phyloP scores from a whole-genome alignment of 345 rosid genomes.

The Nephelium lappaceum region DNA sequence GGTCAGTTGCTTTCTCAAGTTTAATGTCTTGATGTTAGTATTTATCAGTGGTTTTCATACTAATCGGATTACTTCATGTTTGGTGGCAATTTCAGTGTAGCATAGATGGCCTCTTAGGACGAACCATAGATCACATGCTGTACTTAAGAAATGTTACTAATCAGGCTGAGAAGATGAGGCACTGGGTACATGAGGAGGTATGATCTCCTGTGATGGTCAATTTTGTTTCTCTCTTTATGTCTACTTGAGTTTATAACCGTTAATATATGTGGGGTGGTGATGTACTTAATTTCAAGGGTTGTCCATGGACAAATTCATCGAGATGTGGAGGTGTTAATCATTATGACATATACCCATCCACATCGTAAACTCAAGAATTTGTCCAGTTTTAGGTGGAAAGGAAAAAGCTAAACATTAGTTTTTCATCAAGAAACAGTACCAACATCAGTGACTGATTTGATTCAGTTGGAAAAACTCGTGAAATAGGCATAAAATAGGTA shows the following conservation, averaged over 20 bases:
- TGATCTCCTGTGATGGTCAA: neutral
- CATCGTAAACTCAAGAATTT: too few relatives aligned
- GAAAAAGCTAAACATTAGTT: too few relatives aligned
- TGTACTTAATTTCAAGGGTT: too few relatives aligned
- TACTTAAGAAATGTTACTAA: slow-evolving; percentile 50
- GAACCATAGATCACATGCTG: slow-evolving; percentile 60
- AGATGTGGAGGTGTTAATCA: too few relatives aligned
- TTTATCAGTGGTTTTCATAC: neutral
- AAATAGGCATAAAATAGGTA: neutral
- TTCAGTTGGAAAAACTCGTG: neutral
- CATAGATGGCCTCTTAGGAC: slow-evolving; percentile 67
- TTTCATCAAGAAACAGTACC: neutral
- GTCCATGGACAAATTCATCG: too few relatives aligned
- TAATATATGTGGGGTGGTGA: too few relatives aligned
- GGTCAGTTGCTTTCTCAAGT: slow-evolving; percentile 31
- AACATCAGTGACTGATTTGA: neutral
- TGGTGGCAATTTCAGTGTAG: slow-evolving; percentile 55
- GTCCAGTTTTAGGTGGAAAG: too few relatives aligned
- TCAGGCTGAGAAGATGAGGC: slow-evolving; percentile 57
- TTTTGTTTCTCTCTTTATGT: neutral
- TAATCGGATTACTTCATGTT: neutral
- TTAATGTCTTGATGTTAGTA: neutral
- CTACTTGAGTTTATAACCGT: neutral
- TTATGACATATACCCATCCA: too few relatives aligned
- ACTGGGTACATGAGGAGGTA: slow-evolving; percentile 56